Evolutionary conservation across 2,329 filamentous ascomycete genomes (phyloP), one percentile per base, ranked within the genome.

Genomic region (Anthostomella pinea): DNA sequence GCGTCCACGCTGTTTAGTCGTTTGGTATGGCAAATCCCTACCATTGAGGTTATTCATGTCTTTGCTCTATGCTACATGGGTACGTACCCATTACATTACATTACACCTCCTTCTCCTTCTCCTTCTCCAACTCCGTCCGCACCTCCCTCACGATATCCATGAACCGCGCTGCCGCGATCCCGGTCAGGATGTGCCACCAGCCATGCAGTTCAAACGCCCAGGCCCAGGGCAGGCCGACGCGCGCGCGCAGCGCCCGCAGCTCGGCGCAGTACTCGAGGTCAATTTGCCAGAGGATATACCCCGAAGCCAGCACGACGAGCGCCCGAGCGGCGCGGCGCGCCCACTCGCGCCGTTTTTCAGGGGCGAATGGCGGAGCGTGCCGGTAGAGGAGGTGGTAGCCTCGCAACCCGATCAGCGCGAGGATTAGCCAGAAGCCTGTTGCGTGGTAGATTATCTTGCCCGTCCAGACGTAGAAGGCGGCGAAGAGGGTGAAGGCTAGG

Each of bases 111-210:
- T 39, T 39, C 25, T 38, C 30, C 27, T 43, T 46, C 23, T 49
- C 46, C 21, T 9, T 8, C 30, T 33, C 36, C 14, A 48, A 16
- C 13, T 41, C 34, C 5, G 29, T 26, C 24, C 37, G 39, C 16
- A 60, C 33, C 28, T 62, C 57, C 39, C 62, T 52, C 9, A 57
- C 50, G 17, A 62, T 38, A 38, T 59, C 44, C 56, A 69, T 68
- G 27, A 64, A 65, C 30, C 54, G 52, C 16, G 66, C 67, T 4
- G 76, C 75, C 1, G 73, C 70, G 14, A 76, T 60, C 0, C 74
- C 78, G 0, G 77, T 82, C 17, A 79, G 58, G 11, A 81, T 58
- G 48, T 82, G 78, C 78, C 78, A 82, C 78, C 77, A 81, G 1
- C 76, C 78, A 49, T 81, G 78, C 10, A 81, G 51, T 57, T 81